Percentiles rank a stretch among this genome's conserved stretches.
Evolutionary conservation across 495 filamentous ascomycete species (phyloP).

Genomic region (Penicillium tannophilum): DNA sequence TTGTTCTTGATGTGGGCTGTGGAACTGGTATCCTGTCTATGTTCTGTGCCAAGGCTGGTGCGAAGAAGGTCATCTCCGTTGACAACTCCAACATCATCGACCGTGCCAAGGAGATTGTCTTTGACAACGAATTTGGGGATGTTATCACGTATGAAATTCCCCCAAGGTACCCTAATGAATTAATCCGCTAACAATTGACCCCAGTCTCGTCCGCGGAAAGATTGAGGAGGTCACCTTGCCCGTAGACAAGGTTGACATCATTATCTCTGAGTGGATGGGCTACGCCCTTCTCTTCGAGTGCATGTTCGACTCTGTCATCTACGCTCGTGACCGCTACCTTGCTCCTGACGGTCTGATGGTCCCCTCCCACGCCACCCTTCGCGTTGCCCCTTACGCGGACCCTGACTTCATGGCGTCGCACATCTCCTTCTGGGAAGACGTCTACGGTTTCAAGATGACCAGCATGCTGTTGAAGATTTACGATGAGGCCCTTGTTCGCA

Average conservation of each 20-base stretch:
- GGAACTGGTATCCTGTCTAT: constrained; percentile 92
- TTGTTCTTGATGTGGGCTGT: constrained; percentile 91
- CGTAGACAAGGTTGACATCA: constrained; percentile 85
- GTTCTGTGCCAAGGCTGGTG: constrained; percentile 90
- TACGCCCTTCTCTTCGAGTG: constrained; percentile 91
- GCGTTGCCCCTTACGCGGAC: constrained; percentile 82
- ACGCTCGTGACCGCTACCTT: constrained; percentile 84
- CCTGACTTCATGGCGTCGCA: constrained; percentile 71
- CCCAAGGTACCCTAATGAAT: not conserved
- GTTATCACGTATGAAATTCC: constrained; percentile 65
- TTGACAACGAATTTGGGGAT: constrained; percentile 76
- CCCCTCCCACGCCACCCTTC: constrained; percentile 86
- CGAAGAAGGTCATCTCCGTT: constrained; percentile 86
- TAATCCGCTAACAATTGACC: constrained; percentile 13
- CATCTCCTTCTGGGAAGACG: constrained; percentile 70
- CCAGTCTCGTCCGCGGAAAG: constrained; percentile 74
- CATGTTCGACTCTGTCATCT: constrained; percentile 93
- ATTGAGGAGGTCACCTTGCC: constrained; percentile 87
- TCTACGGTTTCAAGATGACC: constrained; percentile 60
- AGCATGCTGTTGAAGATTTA: constrained; percentile 59
- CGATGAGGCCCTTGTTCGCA: constrained; percentile 60
- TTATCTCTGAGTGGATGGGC: constrained; percentile 98
- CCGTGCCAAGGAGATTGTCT: constrained; percentile 81
- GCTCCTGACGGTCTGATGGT: constrained; percentile 79
- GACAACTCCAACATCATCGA: constrained; percentile 94